These are phyloP conservation scores for Pseudonectria foliicola DNA, from an alignment of 2,329 filamentous ascomycete species.

Conservation along the genomic window DNA sequence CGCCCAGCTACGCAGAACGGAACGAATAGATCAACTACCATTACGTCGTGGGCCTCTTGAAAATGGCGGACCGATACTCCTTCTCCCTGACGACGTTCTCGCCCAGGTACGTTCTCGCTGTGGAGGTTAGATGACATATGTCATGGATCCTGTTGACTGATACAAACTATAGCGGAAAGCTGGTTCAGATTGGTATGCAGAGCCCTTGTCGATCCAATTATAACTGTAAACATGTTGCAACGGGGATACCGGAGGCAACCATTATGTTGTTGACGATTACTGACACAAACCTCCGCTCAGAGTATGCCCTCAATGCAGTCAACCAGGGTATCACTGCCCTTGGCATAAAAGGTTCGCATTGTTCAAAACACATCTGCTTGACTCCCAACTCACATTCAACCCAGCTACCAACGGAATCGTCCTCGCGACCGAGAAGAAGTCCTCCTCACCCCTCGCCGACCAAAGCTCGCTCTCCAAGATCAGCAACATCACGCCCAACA, in stretches of 20 bases:
- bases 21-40: slow-evolving; percentile 1
- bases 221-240: too few species aligned
- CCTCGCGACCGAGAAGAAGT: slow-evolving; percentile 98
- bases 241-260: too few species aligned
- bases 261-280: neutral
- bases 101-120: slow-evolving; percentile 67
- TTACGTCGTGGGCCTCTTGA: slow-evolving; percentile 20
- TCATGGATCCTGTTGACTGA: too few species aligned
- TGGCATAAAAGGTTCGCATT: slow-evolving; percentile 81
- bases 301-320: slow-evolving; percentile 98
- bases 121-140: slow-evolving; percentile 20
- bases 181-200: slow-evolving; percentile 82
- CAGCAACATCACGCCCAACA: slow-evolving; percentile 96
- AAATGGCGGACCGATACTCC: slow-evolving; percentile 96
- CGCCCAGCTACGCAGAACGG: slow-evolving; percentile 6
- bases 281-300: slow-evolving; percentile 40
- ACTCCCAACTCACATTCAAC: slow-evolving; percentile 12
- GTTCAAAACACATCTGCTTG: slow-evolving; percentile 1
- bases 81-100: slow-evolving; percentile 99
- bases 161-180: slow-evolving; percentile 67
- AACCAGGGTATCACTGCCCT: slow-evolving; percentile 98
- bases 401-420: slow-evolving; percentile 97
- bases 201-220: neutral
- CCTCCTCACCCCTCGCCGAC: slow-evolving; percentile 93
- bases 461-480: slow-evolving; percentile 93